Base-by-base conservation (phyloP, 441 rosid species). In the Populus hybrid region DNA sequence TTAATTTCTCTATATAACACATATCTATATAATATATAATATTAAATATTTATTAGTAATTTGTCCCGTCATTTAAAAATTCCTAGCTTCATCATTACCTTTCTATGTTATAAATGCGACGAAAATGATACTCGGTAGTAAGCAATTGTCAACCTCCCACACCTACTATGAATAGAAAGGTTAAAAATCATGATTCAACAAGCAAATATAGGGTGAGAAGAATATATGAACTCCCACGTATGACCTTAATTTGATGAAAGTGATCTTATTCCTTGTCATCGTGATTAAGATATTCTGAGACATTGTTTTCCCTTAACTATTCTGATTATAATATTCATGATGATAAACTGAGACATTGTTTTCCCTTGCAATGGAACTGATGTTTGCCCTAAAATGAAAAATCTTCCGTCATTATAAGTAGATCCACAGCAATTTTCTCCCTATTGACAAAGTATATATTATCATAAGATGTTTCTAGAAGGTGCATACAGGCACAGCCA, bases 61-160 rank as follows among this genome's bases (percentile, higher is more conserved):
- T 1, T 26, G 1, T 0, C 28, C 0, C 0, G 0, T 26, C 28
- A 26, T 26, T 26, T 26, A 26, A 26, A 26, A 26, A 26, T 1
- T 26, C 28, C 1, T 26, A 2, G 2, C 2, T 26, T 26, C 1
- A 1, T 1, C 28, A 26, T 1, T 26, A 1, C 28, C 50, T 40
- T 10, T 14, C 2, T 40, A 40, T 3, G 50, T 40, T 10, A 14
- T n/a, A n/a, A n/a, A n/a, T n/a, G n/a, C n/a, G n/a, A n/a, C n/a
- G n/a, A n/a, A n/a, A n/a, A 46, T 14, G 6, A 9, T 10, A 42
- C 23, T 26, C 24, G 79, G 84, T 74, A 28, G 68, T 1, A 21
- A 67, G 80, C 78, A 69, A 81, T 77, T 26, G 32, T 75, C 80
- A 75, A 79, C 88, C 89, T 73, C 85, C 80, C 87, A 61, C 86